Evolutionary conservation across 1,284 basidiomycete species (phyloP).

Genomic region (Athelia sp.): DNA sequence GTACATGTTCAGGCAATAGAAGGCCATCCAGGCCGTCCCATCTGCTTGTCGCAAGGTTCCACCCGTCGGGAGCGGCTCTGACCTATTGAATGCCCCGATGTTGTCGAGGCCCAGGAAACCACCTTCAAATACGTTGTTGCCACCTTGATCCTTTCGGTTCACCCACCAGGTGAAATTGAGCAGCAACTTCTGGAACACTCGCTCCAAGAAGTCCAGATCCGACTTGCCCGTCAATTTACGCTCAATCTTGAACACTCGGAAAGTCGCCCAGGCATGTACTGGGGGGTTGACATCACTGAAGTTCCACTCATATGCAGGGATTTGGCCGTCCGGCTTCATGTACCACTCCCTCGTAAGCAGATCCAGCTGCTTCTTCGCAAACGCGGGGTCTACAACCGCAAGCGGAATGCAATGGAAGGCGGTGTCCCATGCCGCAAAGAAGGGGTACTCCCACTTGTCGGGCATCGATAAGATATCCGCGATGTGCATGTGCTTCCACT

Average conservation of each 20-base stretch:
- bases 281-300: slow-evolving; percentile 97
- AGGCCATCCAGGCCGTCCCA: slow-evolving; percentile 99
- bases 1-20: slow-evolving; percentile 94
- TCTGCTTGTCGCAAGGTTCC: slow-evolving; percentile 92
- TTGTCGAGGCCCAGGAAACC: slow-evolving; percentile 98
- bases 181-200: slow-evolving; percentile 96
- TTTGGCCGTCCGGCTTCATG: slow-evolving; percentile 96
- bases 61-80: slow-evolving; percentile 92
- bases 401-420: slow-evolving; percentile 98
- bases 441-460: slow-evolving; percentile 99
- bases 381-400: slow-evolving; percentile 90
- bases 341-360: slow-evolving; percentile 98
- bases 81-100: slow-evolving; percentile 97
- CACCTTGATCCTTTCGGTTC: slow-evolving; percentile 93
- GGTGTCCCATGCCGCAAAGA: slow-evolving; percentile 94
- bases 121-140: slow-evolving; percentile 96
- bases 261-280: slow-evolving; percentile 96
- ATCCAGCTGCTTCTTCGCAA: slow-evolving; percentile 97
- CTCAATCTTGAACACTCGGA: slow-evolving; percentile 98
- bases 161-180: slow-evolving; percentile 99
- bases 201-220: slow-evolving; percentile 90
- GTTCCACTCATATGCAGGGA: slow-evolving; percentile 99
- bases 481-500: slow-evolving; percentile 93
- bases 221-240: slow-evolving; percentile 90
- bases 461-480: slow-evolving; percentile 98